A percentile compares a stretch with the other conserved stretches of the same genome.
Conservation (phyloP, 371 early-diverging fungal species). For the Fennellomyces sp. region DNA sequence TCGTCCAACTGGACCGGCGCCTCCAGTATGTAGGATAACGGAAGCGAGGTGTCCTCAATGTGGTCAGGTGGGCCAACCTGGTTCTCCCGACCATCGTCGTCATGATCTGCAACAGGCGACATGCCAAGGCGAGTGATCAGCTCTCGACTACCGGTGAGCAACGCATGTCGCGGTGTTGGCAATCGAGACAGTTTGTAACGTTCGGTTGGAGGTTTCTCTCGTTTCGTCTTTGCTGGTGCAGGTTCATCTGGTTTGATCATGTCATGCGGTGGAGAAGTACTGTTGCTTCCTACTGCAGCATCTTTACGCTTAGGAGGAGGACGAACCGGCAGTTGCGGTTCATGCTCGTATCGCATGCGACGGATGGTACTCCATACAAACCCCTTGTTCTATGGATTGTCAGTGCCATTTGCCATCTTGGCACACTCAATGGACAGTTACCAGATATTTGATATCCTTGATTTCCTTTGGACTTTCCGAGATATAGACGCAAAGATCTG, state of each 20-base stretch:
- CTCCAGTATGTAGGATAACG: constrained; percentile 52
- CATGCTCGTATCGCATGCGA: neutral
- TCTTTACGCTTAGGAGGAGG: too few species aligned
- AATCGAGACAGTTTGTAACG: constrained; percentile 18
- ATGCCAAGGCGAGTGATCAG: constrained; percentile 33
- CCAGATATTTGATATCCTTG: constrained; percentile 44
- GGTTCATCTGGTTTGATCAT: too few species aligned
- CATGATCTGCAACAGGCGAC: constrained; percentile 13
- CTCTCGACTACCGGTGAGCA: constrained; percentile 33
- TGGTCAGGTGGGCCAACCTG: constrained; percentile 1
- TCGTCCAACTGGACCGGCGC: constrained; percentile 31
- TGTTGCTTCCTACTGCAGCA: too few species aligned
- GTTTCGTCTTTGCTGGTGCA: neutral
- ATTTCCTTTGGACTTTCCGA: constrained; percentile 66
- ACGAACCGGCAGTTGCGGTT: too few species aligned
- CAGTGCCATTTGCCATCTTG: too few species aligned
- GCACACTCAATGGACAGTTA: too few species aligned
- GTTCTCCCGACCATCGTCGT: neutral
- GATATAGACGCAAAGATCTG: constrained; percentile 65
- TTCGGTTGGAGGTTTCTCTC: neutral
- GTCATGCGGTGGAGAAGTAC: too few species aligned
- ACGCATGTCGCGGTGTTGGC: constrained; percentile 26
- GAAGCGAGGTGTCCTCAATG: constrained; percentile 35
- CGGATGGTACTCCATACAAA: constrained; percentile 19
- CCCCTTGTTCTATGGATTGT: constrained; percentile 14